Evolutionary conservation across 116 monocot genomes (phyloP).

Genomic region (Zostera marina): DNA sequence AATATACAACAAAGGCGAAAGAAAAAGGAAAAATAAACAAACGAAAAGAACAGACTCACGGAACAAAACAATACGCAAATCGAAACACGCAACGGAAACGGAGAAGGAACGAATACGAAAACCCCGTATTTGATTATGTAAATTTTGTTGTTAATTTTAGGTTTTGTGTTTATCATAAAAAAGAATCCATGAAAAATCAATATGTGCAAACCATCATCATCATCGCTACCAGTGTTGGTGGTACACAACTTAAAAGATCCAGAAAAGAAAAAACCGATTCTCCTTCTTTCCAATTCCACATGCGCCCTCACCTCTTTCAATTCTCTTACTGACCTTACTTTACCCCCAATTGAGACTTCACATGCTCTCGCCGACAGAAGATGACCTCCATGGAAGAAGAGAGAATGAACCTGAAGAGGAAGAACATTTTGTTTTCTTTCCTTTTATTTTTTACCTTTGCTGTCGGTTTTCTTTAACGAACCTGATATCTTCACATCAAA

Average conservation of each 20-base stretch:
- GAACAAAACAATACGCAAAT: neutral
- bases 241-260: too few relatives aligned
- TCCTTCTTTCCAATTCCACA: too few relatives aligned
- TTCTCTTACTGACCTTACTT: neutral
- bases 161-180: too few relatives aligned
- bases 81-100: neutral
- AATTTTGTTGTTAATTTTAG: too few relatives aligned
- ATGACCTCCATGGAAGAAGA: neutral
- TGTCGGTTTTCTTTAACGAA: neutral
- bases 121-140: neutral
- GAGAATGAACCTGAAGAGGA: neutral
- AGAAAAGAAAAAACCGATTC: too few relatives aligned
- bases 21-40: neutral
- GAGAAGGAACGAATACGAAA: neutral
- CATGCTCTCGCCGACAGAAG: neutral
- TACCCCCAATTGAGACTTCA: neutral
- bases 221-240: too few relatives aligned
- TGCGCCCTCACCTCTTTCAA: too few relatives aligned
- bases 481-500: neutral
- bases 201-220: too few relatives aligned
- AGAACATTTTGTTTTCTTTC: neutral
- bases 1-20: too few relatives aligned
- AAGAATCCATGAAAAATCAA: too few relatives aligned
- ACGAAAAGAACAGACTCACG: neutral
- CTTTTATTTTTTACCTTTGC: neutral